Evolutionary conservation across 2,329 filamentous ascomycete genomes (phyloP).

Genomic region (Trichoderma koningii): DNA sequence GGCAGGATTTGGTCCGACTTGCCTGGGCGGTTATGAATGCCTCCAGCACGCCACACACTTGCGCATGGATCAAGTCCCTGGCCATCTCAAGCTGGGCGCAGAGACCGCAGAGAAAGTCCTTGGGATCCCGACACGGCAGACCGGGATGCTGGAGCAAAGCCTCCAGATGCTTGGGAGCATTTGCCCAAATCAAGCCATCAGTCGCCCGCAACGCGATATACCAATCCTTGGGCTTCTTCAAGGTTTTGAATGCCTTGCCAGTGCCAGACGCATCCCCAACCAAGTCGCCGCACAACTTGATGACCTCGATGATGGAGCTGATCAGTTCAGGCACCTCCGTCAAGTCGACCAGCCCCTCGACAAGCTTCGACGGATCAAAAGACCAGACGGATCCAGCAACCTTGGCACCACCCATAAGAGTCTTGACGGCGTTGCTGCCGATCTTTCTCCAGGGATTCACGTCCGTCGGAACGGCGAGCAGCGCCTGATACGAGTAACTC

Average conservation of each 20-base stretch:
- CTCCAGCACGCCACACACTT: not conserved
- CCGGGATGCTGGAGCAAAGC: not conserved
- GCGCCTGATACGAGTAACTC: not conserved
- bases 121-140: not conserved
- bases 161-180: not conserved
- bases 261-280: not conserved
- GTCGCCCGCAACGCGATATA: not conserved
- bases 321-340: not conserved
- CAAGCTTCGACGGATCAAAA: not conserved
- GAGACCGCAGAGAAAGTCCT: not conserved
- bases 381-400: not conserved
- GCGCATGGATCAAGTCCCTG: not conserved
- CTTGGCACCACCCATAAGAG: not conserved
- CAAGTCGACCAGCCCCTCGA: not conserved
- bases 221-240: slow-evolving; percentile 1
- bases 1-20: not conserved
- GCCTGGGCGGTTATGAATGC: not conserved
- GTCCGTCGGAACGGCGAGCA: not conserved
- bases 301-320: not conserved
- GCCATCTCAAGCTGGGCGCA: not conserved
- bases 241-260: not conserved
- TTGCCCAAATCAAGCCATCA: not conserved
- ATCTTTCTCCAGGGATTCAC: not conserved
- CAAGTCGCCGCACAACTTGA: not conserved
- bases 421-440: not conserved